Base-by-base conservation (phyloP, 2,329 filamentous ascomycete species). In the Aschersonia sp. region DNA sequence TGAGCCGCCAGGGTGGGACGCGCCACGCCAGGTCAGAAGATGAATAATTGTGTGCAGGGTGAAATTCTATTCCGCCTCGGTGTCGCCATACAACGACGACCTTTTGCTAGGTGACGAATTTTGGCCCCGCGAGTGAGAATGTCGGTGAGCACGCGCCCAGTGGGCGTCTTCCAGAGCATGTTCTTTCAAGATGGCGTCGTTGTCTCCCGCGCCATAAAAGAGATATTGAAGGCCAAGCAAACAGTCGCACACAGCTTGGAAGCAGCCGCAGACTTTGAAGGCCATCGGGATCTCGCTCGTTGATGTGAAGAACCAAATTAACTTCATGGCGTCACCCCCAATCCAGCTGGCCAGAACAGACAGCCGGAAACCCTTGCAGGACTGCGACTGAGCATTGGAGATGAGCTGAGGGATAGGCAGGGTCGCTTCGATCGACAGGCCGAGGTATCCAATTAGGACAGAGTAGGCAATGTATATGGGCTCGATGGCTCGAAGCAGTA, bases 191-290 rank as follows among this genome's bases (percentile, higher is more conserved):
- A 55, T 54, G 11, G 57, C 53, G 5, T 58, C 52, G 12, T 49
- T 51, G 45, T 60, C 68, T 5, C 73, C 72, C 45, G 73, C 69
- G 9, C 81, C 81, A 61, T 84, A 88, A 64, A 82, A 69, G 57
- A 75, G 73, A 63, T 86, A 90, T 61, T 92, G 86, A 12, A 83
- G 62, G 2, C 85, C 86, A 43, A 92, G 70, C 53, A 85, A 81
- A 45, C 72, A 66, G 66, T 94, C 86, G 65, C 87, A 90, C 29
- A 68, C 69, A 22, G 85, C 83, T 69, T 92, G 86, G 64, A 92
- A 88, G 48, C 87, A 71, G 54, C 84, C 87, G 59, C 85, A 90
- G 22, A 87, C 65, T 68, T 90, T 90, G 65, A 92, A 94, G 1
- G 83, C 79, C 73, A 75, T 75, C 0, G 86, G 85, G 33, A 92